These are phyloP conservation scores for Hypoxylon sp. DNA, from an alignment of 2,329 filamentous ascomycete species.

Conservation along the genomic window DNA sequence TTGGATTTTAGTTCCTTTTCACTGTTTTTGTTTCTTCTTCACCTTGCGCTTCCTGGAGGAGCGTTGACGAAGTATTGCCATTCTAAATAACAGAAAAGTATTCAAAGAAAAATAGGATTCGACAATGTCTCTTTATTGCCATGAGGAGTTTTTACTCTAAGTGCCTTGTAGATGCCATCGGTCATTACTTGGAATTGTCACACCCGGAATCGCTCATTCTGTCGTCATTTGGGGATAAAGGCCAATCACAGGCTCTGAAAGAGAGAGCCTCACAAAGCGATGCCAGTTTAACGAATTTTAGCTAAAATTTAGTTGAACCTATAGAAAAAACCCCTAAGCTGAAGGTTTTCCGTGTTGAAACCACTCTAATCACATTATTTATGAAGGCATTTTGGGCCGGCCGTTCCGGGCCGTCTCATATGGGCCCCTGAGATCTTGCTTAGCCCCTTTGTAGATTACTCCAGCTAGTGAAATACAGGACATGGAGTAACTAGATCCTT, in stretches of 20 bases:
- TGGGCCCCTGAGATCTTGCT: too few relatives aligned
- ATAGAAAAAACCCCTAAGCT: too few relatives aligned
- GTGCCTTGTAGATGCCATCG: neutral
- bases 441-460: neutral
- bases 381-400: too few relatives aligned
- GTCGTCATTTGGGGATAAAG: conserved; percentile 23
- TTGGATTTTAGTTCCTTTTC: neutral
- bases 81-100: neutral
- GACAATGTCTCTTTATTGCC: conserved; percentile 13
- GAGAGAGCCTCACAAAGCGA: conserved; percentile 5
- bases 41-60: neutral
- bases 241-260: conserved; percentile 23
- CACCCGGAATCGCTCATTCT: conserved; percentile 19
- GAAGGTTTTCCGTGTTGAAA: too few relatives aligned
- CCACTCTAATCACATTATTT: too few relatives aligned
- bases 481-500: neutral
- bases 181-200: neutral
- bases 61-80: conserved; percentile 1
- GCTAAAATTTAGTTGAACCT: too few relatives aligned
- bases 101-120: neutral
- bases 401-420: too few relatives aligned
- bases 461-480: neutral
- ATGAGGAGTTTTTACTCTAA: conserved; percentile 8
- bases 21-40: conserved; percentile 6
- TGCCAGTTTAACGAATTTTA: too few relatives aligned